A percentile compares a stretch with the other conserved stretches of the same genome.
phyloP scores from a whole-genome alignment of 116 monocot genomes.

The Iris pallida region DNA sequence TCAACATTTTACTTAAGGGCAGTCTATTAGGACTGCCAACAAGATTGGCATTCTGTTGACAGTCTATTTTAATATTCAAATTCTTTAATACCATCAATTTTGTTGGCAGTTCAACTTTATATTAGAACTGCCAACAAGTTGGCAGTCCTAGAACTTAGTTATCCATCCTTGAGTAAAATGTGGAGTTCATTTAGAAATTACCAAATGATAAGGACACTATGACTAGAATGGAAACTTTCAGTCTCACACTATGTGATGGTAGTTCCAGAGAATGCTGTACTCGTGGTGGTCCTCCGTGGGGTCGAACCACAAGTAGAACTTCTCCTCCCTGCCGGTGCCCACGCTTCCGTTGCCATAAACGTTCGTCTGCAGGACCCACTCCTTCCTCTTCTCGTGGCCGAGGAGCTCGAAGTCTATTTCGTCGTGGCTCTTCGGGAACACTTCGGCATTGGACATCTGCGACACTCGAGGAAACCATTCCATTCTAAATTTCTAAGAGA shows the following conservation, averaged over 20 bases:
- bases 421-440: constrained; percentile 41
- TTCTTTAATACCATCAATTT: too few species aligned
- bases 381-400: constrained; percentile 37
- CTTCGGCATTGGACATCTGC: constrained; percentile 46
- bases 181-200: not conserved
- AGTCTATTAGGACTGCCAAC: too few species aligned
- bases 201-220: not conserved
- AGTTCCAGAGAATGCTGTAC: constrained; percentile 59
- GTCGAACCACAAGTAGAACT: constrained; percentile 36
- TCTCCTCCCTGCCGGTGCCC: constrained; percentile 38
- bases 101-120: too few species aligned
- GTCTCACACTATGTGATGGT: constrained; percentile 39
- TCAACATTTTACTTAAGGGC: too few species aligned
- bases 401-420: constrained; percentile 66
- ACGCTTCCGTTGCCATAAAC: constrained; percentile 48
- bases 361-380: constrained; percentile 52
- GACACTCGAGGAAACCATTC: too few species aligned
- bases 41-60: too few species aligned
- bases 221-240: not conserved
- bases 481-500: too few species aligned
- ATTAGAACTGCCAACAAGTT: too few species aligned
- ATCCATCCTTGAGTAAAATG: too few species aligned
- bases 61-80: too few species aligned
- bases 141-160: too few species aligned
- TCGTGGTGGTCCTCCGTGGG: constrained; percentile 38